Percentiles rank a stretch among this genome's conserved stretches.
Conservation (phyloP, 2,329 filamentous ascomycete genomes). For the Cercospora zeina region DNA sequence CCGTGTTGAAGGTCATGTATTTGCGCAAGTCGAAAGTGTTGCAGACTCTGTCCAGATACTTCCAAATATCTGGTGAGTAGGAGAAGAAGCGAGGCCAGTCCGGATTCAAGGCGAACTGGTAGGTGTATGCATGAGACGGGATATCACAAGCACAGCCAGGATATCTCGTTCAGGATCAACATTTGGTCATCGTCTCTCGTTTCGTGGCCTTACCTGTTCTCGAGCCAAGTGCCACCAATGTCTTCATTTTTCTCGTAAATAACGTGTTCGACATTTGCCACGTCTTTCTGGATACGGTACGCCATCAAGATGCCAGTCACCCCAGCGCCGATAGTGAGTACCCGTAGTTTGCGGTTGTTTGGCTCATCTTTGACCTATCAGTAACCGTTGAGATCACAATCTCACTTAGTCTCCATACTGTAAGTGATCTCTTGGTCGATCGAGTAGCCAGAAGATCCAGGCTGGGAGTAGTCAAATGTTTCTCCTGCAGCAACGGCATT, state of each 20-base stretch:
- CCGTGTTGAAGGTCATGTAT: slow-evolving; percentile 55
- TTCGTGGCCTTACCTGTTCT: slow-evolving; percentile 43
- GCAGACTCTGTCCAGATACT: slow-evolving; percentile 53
- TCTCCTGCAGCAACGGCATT: slow-evolving; percentile 42
- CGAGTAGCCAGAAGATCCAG: slow-evolving; percentile 46
- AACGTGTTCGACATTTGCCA: slow-evolving; percentile 49
- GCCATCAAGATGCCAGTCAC: slow-evolving; percentile 52
- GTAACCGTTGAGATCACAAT: not conserved
- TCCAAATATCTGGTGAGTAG: slow-evolving; percentile 50
- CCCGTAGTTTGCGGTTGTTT: slow-evolving; percentile 47
- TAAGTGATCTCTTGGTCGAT: slow-evolving; percentile 43
- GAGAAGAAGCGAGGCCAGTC: slow-evolving; percentile 53
- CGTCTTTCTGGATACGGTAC: slow-evolving; percentile 51
- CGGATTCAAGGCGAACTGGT: slow-evolving; percentile 38
- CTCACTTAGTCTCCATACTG: slow-evolving; percentile 1
- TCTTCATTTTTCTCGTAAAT: slow-evolving; percentile 53
- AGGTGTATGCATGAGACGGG: slow-evolving; percentile 40
- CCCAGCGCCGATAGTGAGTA: slow-evolving; percentile 53
- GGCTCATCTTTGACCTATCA: slow-evolving; percentile 38
- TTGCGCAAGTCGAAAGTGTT: slow-evolving; percentile 53
- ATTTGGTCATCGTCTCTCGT: not conserved
- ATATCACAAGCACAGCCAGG: slow-evolving; percentile 49
- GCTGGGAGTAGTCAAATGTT: slow-evolving; percentile 47
- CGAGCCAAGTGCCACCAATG: slow-evolving; percentile 50
- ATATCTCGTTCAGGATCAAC: slow-evolving; percentile 18